Base-by-base conservation (phyloP, 2,329 filamentous ascomycete species). In the Cordyceps cicadae region DNA sequence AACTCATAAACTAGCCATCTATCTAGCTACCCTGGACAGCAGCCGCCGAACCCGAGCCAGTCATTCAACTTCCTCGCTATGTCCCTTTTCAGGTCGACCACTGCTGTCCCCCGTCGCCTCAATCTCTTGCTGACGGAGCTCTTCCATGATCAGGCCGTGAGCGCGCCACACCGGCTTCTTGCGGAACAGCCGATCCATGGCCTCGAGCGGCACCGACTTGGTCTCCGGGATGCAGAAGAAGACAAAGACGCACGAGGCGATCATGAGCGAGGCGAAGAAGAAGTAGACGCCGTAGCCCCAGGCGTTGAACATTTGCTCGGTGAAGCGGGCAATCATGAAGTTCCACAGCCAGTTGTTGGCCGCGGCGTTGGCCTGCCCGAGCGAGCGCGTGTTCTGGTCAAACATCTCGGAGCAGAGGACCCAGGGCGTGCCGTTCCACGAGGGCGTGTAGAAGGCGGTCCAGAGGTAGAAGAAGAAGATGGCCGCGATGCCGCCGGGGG, bases 371-470 rank as follows among this genome's bases (percentile, higher is more conserved):
- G 88, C 87, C 69, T 91, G 88, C 1, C 87, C 88, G 0, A 92
- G 78, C 0, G 85, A 83, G 57, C 75, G 69, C 1, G 69, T 73
- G 72, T 87, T 87, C 64, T 85, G 82, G 67, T 87, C 83, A 71
- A 90, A 91, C 78, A 92, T 90, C 71, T 92, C 87, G 0, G 80
- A 80, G 76, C 89, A 89, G 68, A 89, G 75, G 24, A 92, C 87
- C 88, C 88, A 92, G 0, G 87, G 88, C 0, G 86, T 88, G 2
- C 86, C 87, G 68, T 89, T 89, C 87, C 86, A 89, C 0, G 82
- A 81, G 0, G 83, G 87, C 0, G 86, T 89, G 74, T 91, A 92
- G 71, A 87, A 86, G 0, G 81, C 83, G 0, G 87, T 89, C 60
- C 60, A 61, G 32, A 61, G 65, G 73, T 88, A 85, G 74, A 86